Evolutionary conservation across 768 basidiomycete species (phyloP), one percentile per base, ranked within the genome.

Genomic region (Cystofilobasidium capitatum): DNA sequence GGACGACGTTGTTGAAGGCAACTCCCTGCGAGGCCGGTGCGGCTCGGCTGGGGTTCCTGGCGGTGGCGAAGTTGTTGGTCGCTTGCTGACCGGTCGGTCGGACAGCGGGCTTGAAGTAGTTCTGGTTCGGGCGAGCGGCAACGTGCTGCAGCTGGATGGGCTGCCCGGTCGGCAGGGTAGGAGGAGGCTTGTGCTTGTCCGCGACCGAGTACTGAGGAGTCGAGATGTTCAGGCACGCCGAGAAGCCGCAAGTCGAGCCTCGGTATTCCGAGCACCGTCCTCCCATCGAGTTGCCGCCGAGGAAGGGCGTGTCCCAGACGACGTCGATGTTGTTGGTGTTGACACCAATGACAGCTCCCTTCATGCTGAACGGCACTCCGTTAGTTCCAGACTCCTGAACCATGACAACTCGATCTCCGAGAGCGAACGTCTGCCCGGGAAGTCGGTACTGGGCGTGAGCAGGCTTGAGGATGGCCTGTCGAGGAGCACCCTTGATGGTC

Each of bases 321-420:
- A 98, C 88, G 76, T 98, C 96, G 83, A 98, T 88, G 4, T 87
- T 84, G 74, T 87, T 88, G 2, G 86, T 78, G 72, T 86, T 89
- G 73, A 99, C 78, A 17, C 93, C 90, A 62, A 98, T 84, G 31
- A 98, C 92, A 20, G 94, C 90, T 26, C 96, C 96, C 78, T 94
- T 97, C 61, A 86, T 87, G 0, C 86, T 85, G 17, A 98, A 80
- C 1, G 93, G 91, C 0, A 98, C 93, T 39, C 87, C 85, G 35
- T 93, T 93, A 1, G 75, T 75, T 33, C 76, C 77, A 0, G 92
- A 86, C 74, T 98, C 96, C 72, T 89, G 88, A 1, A 97, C 91
- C 89, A 94, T 96, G 22, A 87, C 88, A 42, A 97, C 93, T 14
- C 96, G 83, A 77, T 99, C 94, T 16, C 94, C 94, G 8, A 98